Evolutionary conservation across 1,284 basidiomycete genomes (phyloP), one percentile per base, ranked within the genome.

Genomic region (Leccinum pachyderme): DNA sequence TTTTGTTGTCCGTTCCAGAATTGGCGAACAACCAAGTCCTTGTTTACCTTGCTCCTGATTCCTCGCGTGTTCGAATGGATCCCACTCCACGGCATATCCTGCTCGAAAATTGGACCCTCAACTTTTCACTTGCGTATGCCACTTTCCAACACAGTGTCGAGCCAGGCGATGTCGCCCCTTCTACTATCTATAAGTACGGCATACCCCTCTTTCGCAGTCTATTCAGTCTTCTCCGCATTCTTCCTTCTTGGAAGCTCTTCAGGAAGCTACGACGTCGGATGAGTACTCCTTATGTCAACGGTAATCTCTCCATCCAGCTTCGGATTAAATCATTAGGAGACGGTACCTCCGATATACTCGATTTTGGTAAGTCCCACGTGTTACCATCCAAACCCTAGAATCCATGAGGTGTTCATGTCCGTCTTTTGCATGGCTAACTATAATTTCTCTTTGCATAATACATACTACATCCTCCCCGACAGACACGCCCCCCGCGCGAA

Each of bases 101-200:
- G 4, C 81, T 92, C 59, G 89, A 92, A 74, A 77, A 79, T n/a
- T 91, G 86, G 82, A 71, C 77, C 15, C 75, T 91, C 53, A 67
- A 69, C 35, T 84, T 86, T 63, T 67, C 70, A 37, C 76, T 80
- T 15, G 64, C 66, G 43, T 54, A 54, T 56, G 47, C 58, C 52
- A 56, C 57, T 57, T 33, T 59, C 7, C 59, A 53, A 22, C 56
- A 61, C 39, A 64, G 62, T 11, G 69, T 74, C 45, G 70, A 73
- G 18, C 72, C 73, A 49, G 65, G 70, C 46, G 86, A 86, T 50
- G 76, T 86, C 43, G 80, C 82, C 6, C 82, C 85, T n/a, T 77
- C 87, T 0, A 87, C 84, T 15, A 86, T 90, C 55, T 92, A 92
- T 79, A 91, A 92, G 71, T 83, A 90, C 61, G 83, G 85, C 29